Base-by-base conservation (phyloP, 2,329 filamentous ascomycete species). In the Gliomastix tumulicola region DNA sequence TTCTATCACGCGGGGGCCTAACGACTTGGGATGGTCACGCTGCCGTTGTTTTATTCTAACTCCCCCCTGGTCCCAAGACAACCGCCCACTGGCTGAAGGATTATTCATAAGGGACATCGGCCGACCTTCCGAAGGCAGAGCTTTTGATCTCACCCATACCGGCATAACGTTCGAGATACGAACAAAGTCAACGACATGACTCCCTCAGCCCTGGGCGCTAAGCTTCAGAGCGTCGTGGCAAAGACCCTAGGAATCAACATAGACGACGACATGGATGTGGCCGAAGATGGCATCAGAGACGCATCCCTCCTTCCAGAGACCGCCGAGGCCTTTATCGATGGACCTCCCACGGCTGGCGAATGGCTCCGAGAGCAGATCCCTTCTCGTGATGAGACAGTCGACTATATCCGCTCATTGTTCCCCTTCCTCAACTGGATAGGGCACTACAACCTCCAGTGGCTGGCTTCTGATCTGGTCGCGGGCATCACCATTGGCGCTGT, bases 361-460 rank as follows among this genome's bases (percentile, higher is more conserved):
- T 94, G 80, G 76, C 44, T 97, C 12, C 53, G 57, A 6, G 72
- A 81, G 3, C 60, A 84, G 15, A 53, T 75, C 1, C 92, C 90
- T 0, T 69, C 68, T 0, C 57, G 66, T 7, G 44, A 55, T 2
- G 71, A 84, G 23, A 37, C 82, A 4, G 34, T 58, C 6, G 48
- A 63, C 3, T 98, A 96, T 53, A 38, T 80, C 40, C 63, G 68
- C 45, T 83, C 76, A 12, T 65, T 97, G 2, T 94, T 98, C 47
- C 92, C 92, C 0, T 97, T 96, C 54, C 56, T 84, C 6, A 70
- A 77, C n/a, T 98, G 92, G 92, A 90, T 97, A 39, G 62, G 67
- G 10, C 77, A 81, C 48, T 98, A 98, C 66, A 98, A 98, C 55
- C 10, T 81, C 5, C 81, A 88, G 65, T 98, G 92, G 92, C 62